Percentiles rank a stretch among this genome's conserved stretches.
These are phyloP conservation scores for Acephala macrosclerotiorum DNA, from an alignment of 2,329 filamentous ascomycete species.

Conservation along the genomic window DNA sequence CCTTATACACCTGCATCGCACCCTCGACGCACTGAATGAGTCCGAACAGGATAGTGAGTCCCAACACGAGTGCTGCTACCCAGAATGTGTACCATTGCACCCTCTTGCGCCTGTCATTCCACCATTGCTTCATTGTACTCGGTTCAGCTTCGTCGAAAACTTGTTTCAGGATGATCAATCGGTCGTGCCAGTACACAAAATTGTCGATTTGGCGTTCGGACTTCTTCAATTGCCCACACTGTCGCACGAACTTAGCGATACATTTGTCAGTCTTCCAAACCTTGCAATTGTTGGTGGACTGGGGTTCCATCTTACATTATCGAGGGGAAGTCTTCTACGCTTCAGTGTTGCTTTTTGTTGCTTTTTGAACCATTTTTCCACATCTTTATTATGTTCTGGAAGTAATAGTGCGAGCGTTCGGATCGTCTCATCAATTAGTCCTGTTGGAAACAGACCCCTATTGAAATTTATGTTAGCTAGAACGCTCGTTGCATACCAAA, in stretches of 20 bases:
- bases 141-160: constrained; percentile 50
- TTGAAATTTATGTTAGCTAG: constrained; percentile 27
- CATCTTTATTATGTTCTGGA: constrained; percentile 41
- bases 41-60: constrained; percentile 43
- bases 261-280: too few species aligned
- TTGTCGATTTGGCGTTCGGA: constrained; percentile 47
- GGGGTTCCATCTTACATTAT: too few species aligned
- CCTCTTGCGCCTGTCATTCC: constrained; percentile 51
- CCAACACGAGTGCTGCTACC: constrained; percentile 43
- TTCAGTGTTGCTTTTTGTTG: constrained; percentile 24
- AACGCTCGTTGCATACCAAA: neutral
- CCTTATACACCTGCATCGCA: too few species aligned
- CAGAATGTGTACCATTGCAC: constrained; percentile 56
- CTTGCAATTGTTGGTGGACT: too few species aligned
- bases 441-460: constrained; percentile 45
- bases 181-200: constrained; percentile 52
- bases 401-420: constrained; percentile 48
- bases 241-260: constrained; percentile 30
- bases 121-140: constrained; percentile 49
- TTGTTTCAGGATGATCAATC: constrained; percentile 52
- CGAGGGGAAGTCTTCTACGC: constrained; percentile 36
- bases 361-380: constrained; percentile 38
- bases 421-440: constrained; percentile 47
- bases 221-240: constrained; percentile 44
- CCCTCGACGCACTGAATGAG: constrained; percentile 51